These are phyloP conservation scores for Halophytophthora polymorphica DNA, from an alignment of 352 stramenopile genomes.

Conservation along the genomic window DNA sequence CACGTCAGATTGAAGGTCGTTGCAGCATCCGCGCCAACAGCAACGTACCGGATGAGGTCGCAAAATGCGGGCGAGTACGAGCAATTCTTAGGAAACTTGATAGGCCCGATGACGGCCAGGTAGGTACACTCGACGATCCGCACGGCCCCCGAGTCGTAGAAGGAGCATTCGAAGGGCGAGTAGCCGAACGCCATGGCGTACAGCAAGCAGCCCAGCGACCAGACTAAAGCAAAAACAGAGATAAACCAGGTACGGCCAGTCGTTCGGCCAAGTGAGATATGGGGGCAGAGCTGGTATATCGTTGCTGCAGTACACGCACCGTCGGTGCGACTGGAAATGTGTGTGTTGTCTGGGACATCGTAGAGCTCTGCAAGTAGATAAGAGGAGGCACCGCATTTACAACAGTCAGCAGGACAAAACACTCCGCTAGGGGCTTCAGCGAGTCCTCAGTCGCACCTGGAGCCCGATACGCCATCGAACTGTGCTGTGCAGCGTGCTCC, in stretches of 20 bases:
- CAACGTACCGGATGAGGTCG: constrained; percentile 67
- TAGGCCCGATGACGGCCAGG: constrained; percentile 76
- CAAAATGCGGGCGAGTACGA: constrained; percentile 58
- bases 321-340: constrained; percentile 76
- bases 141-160: constrained; percentile 63
- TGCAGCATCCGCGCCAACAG: constrained; percentile 8
- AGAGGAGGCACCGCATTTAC: background rate
- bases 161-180: constrained; percentile 87
- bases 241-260: no score
- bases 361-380: constrained; percentile 64
- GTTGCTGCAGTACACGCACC: no score
- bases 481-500: constrained; percentile 78
- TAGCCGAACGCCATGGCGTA: constrained; percentile 89
- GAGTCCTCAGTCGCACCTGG: constrained; percentile 44
- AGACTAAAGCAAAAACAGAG: constrained; percentile 41
- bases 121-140: constrained; percentile 84
- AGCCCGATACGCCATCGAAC: constrained; percentile 85
- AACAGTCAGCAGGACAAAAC: constrained; percentile 3
- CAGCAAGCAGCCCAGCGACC: constrained; percentile 86
- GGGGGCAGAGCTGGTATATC: no score
- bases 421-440: background rate
- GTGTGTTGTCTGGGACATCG: constrained; percentile 67
- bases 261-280: no score
- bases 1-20: no score
- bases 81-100: constrained; percentile 70